A percentile compares a stretch with the other conserved stretches of the same genome.
phyloP scores from a whole-genome alignment of 2,329 filamentous ascomycete genomes.

The Epichloe gansuensis region DNA sequence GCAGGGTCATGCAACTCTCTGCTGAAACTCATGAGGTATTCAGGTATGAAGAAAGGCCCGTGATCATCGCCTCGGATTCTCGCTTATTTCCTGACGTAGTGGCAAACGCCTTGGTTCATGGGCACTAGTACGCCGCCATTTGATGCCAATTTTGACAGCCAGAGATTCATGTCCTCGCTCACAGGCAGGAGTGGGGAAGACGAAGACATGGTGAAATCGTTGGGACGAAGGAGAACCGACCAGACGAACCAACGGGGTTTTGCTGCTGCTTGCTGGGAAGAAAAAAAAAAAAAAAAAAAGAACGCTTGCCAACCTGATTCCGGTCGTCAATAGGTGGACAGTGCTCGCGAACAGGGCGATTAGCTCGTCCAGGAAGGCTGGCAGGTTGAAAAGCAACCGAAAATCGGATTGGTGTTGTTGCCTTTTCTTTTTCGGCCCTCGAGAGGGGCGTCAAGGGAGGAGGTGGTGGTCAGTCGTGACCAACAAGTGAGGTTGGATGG shows the following conservation, averaged over 20 bases:
- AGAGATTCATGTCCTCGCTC: not conserved
- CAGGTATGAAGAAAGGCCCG: not conserved
- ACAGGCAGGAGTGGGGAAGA: not conserved
- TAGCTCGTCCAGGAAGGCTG: not conserved
- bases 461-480: not conserved
- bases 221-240: not conserved
- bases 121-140: not conserved
- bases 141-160: not conserved
- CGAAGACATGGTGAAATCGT: not conserved
- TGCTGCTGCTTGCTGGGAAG: not conserved
- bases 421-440: not conserved
- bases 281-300: too few species aligned
- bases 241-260: not conserved
- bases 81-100: not conserved
- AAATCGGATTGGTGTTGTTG: not conserved
- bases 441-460: slow-evolving; percentile 2
- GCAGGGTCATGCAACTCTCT: slow-evolving; percentile 5
- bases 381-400: not conserved
- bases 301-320: not conserved
- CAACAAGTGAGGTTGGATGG: slow-evolving; percentile 2
- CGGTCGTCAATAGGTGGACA: not conserved
- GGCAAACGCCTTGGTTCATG: not conserved
- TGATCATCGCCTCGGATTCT: not conserved
- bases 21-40: not conserved
- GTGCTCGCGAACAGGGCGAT: not conserved